These are phyloP conservation scores for Fraxinus baroniana DNA, from an alignment of 305 asterid species.

Conservation along the genomic window DNA sequence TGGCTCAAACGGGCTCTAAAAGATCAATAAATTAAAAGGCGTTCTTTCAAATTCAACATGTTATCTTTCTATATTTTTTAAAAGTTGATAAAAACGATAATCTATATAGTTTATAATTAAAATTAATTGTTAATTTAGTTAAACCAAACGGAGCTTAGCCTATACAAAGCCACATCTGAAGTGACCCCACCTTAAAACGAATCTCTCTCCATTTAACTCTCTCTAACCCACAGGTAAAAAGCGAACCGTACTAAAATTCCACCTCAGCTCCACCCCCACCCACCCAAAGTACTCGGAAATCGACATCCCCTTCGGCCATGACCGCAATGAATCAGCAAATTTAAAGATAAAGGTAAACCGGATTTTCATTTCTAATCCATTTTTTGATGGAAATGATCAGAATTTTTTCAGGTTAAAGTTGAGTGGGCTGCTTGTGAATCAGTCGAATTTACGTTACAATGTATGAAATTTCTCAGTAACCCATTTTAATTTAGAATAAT, in stretches of 20 bases:
- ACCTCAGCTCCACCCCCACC: slow-evolving; percentile 37
- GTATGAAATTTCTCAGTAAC: slow-evolving; percentile 22
- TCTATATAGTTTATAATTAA: too few relatives aligned
- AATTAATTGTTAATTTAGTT: too few relatives aligned
- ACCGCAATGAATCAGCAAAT: slow-evolving; percentile 13
- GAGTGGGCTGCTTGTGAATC: slow-evolving; percentile 9
- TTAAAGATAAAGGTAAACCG: not conserved
- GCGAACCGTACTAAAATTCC: slow-evolving; percentile 36
- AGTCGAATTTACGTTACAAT: slow-evolving; percentile 24
- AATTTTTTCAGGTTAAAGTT: slow-evolving; percentile 20
- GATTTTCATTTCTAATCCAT: slow-evolving; percentile 22
- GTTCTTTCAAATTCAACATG: too few relatives aligned
- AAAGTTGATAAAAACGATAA: too few relatives aligned
- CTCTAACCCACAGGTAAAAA: slow-evolving; percentile 19
- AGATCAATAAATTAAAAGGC: too few relatives aligned
- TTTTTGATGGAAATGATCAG: slow-evolving; percentile 9
- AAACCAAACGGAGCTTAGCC: too few relatives aligned
- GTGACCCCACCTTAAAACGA: too few relatives aligned
- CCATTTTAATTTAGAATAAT: slow-evolving; percentile 20
- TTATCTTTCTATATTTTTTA: too few relatives aligned
- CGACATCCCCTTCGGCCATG: slow-evolving; percentile 24
- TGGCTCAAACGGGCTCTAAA: too few relatives aligned
- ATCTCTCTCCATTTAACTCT: too few relatives aligned
- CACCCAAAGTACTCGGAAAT: slow-evolving; percentile 24
- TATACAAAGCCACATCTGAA: too few relatives aligned